Base-by-base conservation (phyloP, 139 green algal genomes). In the Chlamydomonas schloesseri region DNA sequence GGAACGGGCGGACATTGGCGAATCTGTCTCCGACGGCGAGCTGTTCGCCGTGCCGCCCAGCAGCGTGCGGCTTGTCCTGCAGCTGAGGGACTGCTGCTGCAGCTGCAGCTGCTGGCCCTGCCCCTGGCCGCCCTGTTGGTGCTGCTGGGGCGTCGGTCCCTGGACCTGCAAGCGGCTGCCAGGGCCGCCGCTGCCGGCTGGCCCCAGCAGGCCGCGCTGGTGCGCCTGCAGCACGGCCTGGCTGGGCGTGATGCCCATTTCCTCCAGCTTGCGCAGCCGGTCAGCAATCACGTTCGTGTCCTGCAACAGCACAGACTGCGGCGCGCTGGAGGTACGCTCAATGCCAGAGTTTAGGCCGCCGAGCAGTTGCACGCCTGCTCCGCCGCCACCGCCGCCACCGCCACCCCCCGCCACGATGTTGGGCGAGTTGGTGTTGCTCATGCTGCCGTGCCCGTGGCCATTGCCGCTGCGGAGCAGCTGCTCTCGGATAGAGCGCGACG, bases 171-270 rank as follows among this genome's bases (percentile, higher is more conserved):
- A 8, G 42, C 42, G 13, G 60, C 26, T 68, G 60, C 26, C 26
- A 8, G 42, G 6, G 42, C 6, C 42, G 42, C 42, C 42, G 42
- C 42, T 50, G 42, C 42, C 78, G 64, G 3, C 62, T 62, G 0
- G n/a, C 28, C 57, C 57, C 75, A 47, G 76, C 76, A 3, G 42
- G 42, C 42, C 42, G 42, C 42, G 42, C 6, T 50, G 42, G 42
- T 50, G 42, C 42, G 42, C 75, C 34, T 58, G 64, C 11, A 84
- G 42, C 55, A 84, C 78, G 0, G 64, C 78, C 24, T 84, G 78
- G 24, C 64, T 75, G 6, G 46, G 46, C 23, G 78, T 67, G 46
- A 84, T 74, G n/a, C 78, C 78, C 64, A 84, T 72, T 31, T 65
- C 31, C 64, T 84, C 78, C 42, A 84, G 46, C 64, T 75, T 65